Evolutionary conservation across 1,139 yeast genomes (phyloP), one percentile per base, ranked within the genome.

Genomic region (Candida labiduridarum): DNA sequence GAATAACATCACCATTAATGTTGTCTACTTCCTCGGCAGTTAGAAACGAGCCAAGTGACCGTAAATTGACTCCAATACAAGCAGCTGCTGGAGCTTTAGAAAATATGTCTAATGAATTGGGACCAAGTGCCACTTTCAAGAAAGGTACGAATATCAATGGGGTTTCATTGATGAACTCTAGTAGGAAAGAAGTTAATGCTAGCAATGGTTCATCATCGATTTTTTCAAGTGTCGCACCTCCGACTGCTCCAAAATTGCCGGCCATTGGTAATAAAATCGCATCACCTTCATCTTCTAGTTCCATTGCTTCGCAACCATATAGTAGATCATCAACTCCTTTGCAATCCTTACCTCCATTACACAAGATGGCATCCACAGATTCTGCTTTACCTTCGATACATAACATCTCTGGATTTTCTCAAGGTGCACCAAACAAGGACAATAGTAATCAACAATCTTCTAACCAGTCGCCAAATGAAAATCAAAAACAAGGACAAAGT

Each of bases 51-150:
- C 51, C 52, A 18, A 47, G 25, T 47, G 47, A 56, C 16, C 39
- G 41, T 45, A 52, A 53, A 49, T 51, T 61, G 43, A 58, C 63
- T 19, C 68, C 71, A 3, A 66, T 64, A 25, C 74, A 69, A 49
- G 75, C 69, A 49, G 80, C 83, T 36, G 88, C 88, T 11, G 86
- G 87, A 7, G 87, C 86, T 2, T 72, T 84, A 60, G 89, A 84
- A 59, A 82, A 68, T 50, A 75, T 77, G 79, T 69, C 79, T 8
- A 68, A 74, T 55, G 80, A 75, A 54, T 64, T 76, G 50, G 80
- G 80, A 1, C 80, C 80, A 4, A 69, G 75, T 55, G 79, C 80
- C 1, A 66, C 77, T 6, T 75, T 75, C 56, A 71, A 72, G 48
- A 30, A 41, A 25, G 43, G 45, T 16, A 48, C 50, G 35, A 51